Evolutionary conservation across 257 asterid genomes (phyloP).

Genomic region (Nemophila menziesii): DNA sequence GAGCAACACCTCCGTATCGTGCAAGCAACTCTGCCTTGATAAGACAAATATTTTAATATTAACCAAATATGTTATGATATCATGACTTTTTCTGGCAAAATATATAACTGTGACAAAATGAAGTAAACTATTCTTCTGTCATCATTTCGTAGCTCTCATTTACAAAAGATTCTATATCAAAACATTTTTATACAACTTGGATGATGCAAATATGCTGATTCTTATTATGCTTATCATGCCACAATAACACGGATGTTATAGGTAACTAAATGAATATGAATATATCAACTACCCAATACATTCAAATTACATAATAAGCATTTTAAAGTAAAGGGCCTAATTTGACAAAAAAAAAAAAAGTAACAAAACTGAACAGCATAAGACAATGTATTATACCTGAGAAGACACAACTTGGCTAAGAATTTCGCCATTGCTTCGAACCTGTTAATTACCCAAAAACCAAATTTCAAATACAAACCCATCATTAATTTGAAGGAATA

Average conservation of each 20-base stretch:
- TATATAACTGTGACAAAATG: not conserved
- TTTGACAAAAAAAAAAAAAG: too few species aligned
- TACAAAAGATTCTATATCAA: too few species aligned
- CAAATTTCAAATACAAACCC: slow-evolving; percentile 1
- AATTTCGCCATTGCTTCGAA: slow-evolving; percentile 78
- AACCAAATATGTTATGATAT: not conserved
- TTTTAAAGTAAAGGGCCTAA: not conserved
- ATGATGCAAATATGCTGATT: not conserved
- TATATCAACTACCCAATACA: not conserved
- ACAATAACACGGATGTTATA: not conserved
- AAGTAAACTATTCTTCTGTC: too few species aligned
- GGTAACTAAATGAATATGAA: not conserved
- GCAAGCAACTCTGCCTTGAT: slow-evolving; percentile 86
- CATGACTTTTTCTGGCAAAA: not conserved
- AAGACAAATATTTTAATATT: slow-evolving; percentile 14
- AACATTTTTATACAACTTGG: not conserved
- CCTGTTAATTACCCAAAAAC: slow-evolving; percentile 30
- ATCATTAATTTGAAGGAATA: not conserved
- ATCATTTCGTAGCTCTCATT: too few species aligned
- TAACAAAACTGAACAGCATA: not conserved
- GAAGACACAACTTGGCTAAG: slow-evolving; percentile 87
- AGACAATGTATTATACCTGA: slow-evolving; percentile 36
- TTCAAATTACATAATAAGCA: not conserved
- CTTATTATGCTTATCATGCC: not conserved
- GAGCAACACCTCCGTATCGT: slow-evolving; percentile 91